Percentiles rank a stretch among this genome's conserved stretches.
Conservation (phyloP, 2,329 filamentous ascomycete genomes). For the Cladosporium sp. region DNA sequence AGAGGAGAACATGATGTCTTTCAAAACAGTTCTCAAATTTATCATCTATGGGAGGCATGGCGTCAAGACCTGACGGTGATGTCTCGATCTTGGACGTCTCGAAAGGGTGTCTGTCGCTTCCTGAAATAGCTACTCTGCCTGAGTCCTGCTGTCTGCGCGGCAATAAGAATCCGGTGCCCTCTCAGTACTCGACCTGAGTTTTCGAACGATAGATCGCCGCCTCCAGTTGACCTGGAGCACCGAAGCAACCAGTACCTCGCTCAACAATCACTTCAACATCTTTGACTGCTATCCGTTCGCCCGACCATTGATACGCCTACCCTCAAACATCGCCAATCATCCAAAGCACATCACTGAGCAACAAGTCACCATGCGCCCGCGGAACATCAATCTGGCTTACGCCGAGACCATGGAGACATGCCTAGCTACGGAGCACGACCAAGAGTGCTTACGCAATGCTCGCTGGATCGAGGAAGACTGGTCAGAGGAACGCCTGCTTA, state of each 20-base stretch:
- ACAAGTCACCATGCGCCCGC: neutral
- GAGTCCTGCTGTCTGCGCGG: neutral
- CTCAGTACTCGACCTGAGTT: neutral
- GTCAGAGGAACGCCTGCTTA: neutral
- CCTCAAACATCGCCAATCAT: neutral
- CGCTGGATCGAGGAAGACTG: constrained; percentile 1
- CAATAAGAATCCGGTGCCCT: neutral
- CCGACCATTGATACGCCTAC: neutral
- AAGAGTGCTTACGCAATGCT: neutral
- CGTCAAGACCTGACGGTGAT: neutral
- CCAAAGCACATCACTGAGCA: neutral
- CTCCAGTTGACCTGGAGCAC: neutral
- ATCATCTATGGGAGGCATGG: neutral
- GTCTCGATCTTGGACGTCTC: neutral
- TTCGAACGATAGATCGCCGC: neutral
- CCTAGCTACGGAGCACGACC: neutral
- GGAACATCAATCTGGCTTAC: neutral
- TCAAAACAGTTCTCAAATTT: neutral
- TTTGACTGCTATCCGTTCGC: neutral
- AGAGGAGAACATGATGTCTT: neutral
- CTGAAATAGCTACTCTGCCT: neutral
- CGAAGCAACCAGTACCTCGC: neutral
- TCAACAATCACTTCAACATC: too few relatives aligned
- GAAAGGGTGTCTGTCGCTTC: neutral
- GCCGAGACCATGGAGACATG: neutral